Evolutionary conservation across 192 early-diverging fungal genomes (phyloP), one percentile per base, ranked within the genome.

Genomic region (Entrophospora sp.): DNA sequence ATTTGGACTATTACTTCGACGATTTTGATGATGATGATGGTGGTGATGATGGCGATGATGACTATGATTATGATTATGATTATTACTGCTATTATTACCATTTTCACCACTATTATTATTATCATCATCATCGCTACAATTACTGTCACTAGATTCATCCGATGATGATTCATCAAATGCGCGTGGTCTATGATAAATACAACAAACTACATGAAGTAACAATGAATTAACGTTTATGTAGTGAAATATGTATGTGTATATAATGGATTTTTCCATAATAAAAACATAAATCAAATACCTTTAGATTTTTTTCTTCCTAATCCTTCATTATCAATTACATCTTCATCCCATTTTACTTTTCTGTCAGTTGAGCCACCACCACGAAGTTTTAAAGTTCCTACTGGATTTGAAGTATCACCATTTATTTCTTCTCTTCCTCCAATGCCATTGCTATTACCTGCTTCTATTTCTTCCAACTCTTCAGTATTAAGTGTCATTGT

Each of bases 251-350:
- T n/a, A n/a, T n/a, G n/a, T n/a, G n/a, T n/a, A n/a, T n/a, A n/a
- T n/a, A n/a, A n/a, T n/a, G n/a, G n/a, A n/a, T n/a, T 35, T 30
- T 3, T 18, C 43, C 24, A 35, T 37, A 18, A 18, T 34, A 52
- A 24, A 57, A 36, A 35, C 63, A 8, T 60, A 28, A 20, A 31
- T 25, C 35, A 35, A 49, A 36, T 71, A 83, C 84, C 77, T 75
- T 87, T 87, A 48, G 80, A 81, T 53, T 76, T 83, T 64, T 86
- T 87, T 18, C 73, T 81, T 24, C 79, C 77, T 68, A 86, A 61
- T 24, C 80, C 76, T 70, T 87, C 85, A 61, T 87, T 87, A 61
- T 87, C 83, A 37, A 83, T 68, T 1, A 87, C 84, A 22, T 64
- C 61, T 3, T 76, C 78, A 53, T 75, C 85, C 85, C 85, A 87